Evolutionary conservation across 345 rosid genomes (phyloP).

Genomic region (Lepidium didymum): DNA sequence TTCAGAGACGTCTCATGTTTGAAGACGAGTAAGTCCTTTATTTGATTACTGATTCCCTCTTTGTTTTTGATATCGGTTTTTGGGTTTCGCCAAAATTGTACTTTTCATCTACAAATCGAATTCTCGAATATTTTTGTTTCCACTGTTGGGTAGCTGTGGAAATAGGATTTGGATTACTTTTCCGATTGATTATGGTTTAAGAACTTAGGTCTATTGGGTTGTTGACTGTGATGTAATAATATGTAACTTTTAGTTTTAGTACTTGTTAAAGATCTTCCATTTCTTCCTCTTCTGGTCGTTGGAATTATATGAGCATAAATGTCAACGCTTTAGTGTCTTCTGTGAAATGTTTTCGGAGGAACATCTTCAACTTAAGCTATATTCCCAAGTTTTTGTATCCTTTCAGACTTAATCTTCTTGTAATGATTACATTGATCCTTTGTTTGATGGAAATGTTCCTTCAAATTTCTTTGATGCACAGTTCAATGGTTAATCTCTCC

Average conservation of each 20-base stretch:
- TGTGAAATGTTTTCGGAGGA: background rate
- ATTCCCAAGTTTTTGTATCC: background rate
- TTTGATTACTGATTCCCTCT: background rate
- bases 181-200: background rate
- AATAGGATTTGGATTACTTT: background rate
- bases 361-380: background rate
- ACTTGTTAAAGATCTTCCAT: background rate
- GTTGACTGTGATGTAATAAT: background rate
- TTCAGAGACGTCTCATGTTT: slow-evolving; percentile 98
- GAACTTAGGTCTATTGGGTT: background rate
- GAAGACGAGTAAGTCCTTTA: slow-evolving; percentile 61
- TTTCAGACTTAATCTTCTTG: background rate
- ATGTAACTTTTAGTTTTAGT: background rate
- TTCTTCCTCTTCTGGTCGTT: background rate
- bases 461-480: background rate
- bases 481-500: background rate
- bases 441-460: background rate
- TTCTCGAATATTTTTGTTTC: background rate
- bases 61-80: background rate
- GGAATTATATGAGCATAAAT: background rate
- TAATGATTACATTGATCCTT: background rate
- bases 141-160: background rate
- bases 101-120: background rate
- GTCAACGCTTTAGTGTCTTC: background rate
- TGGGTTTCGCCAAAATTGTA: background rate